Conservation (phyloP, 768 basidiomycete genomes). For the Suillus tomentosus region DNA sequence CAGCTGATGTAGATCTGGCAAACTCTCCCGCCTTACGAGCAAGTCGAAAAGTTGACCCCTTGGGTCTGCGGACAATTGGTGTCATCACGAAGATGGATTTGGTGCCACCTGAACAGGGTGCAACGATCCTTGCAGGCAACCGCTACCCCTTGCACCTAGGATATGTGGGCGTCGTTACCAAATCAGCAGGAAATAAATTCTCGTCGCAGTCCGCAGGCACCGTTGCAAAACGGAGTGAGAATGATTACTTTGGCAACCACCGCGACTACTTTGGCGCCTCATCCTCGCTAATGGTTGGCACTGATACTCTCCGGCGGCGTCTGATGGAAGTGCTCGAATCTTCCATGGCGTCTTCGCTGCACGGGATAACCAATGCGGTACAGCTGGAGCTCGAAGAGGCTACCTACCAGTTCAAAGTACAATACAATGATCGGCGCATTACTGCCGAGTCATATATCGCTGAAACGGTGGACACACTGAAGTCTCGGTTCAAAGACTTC, state of each 20-base stretch:
- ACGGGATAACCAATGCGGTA: slow-evolving; percentile 93
- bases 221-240: slow-evolving; percentile 58
- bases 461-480: slow-evolving; percentile 93
- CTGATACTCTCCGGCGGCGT: slow-evolving; percentile 83
- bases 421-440: slow-evolving; percentile 94
- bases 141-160: slow-evolving; percentile 97
- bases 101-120: slow-evolving; percentile 81
- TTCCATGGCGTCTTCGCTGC: slow-evolving; percentile 94
- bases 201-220: slow-evolving; percentile 50
- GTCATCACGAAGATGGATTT: slow-evolving; percentile 99
- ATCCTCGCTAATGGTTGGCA: slow-evolving; percentile 83
- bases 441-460: slow-evolving; percentile 97
- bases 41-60: slow-evolving; percentile 89
- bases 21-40: slow-evolving; percentile 96
- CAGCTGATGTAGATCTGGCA: slow-evolving; percentile 97
- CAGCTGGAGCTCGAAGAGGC: slow-evolving; percentile 97
- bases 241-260: slow-evolving; percentile 67
- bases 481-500: slow-evolving; percentile 85
- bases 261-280: slow-evolving; percentile 61
- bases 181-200: slow-evolving; percentile 61
- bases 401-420: slow-evolving; percentile 98
- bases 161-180: slow-evolving; percentile 95
- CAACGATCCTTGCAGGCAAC: slow-evolving; percentile 79
- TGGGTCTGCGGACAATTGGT: slow-evolving; percentile 90
- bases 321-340: slow-evolving; percentile 98